A percentile compares a stretch with the other conserved stretches of the same genome.
Evolutionary conservation across 139 green algal genomes (phyloP).

Genomic region (Limnomonas spitsbergensis): DNA sequence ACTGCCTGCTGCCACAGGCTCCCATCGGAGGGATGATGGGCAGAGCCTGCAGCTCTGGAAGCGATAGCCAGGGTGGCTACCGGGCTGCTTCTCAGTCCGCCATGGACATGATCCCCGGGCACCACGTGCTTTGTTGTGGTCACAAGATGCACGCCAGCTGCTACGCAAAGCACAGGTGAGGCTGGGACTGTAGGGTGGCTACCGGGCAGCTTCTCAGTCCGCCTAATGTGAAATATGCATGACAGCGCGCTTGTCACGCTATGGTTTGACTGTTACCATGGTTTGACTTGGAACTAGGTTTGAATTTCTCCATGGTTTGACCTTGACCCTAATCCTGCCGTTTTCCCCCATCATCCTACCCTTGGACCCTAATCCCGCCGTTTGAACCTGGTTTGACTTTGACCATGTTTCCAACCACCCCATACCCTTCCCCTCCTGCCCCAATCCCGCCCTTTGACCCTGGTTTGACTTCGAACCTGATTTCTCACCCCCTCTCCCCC

Average conservation of each 20-base stretch:
- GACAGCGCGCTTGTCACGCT: neutral
- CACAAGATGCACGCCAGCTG: slow-evolving; percentile 18
- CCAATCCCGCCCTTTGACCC: too few relatives aligned
- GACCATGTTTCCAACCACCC: neutral
- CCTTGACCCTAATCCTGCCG: neutral
- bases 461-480: neutral
- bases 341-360: neutral
- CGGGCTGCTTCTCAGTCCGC: too few relatives aligned
- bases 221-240: too few relatives aligned
- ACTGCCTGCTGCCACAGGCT: too few relatives aligned
- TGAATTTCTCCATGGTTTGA: neutral
- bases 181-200: neutral
- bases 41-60: too few relatives aligned
- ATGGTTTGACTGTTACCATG: neutral
- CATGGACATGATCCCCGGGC: too few relatives aligned
- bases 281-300: neutral
- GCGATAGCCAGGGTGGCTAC: too few relatives aligned
- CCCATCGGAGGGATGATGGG: too few relatives aligned
- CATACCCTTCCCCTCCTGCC: neutral
- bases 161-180: slow-evolving; percentile 13
- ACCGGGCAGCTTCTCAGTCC: too few relatives aligned
- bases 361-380: neutral
- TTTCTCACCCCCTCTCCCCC: too few relatives aligned
- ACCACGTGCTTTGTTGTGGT: slow-evolving; percentile 16
- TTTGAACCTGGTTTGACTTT: neutral